A percentile compares a stretch with the other conserved stretches of the same genome.
Evolutionary conservation across 2,329 filamentous ascomycete species (phyloP).

Genomic region (Apiospora kogelbergensis): DNA sequence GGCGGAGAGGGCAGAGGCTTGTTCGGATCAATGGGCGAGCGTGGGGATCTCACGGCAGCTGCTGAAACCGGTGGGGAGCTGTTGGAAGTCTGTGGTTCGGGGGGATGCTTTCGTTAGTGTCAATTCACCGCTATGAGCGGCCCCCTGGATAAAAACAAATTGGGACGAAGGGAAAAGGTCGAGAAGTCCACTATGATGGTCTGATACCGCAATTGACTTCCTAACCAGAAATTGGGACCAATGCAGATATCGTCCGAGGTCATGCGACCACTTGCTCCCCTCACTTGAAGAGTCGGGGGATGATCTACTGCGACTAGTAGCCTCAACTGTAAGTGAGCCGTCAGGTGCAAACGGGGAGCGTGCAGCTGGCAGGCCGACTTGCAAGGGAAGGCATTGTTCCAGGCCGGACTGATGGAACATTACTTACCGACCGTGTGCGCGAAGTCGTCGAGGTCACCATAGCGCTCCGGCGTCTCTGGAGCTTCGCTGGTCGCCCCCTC

Average conservation of each 20-base stretch:
- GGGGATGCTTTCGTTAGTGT: conserved; percentile 8
- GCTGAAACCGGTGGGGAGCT: conserved; percentile 5
- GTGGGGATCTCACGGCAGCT: conserved; percentile 17
- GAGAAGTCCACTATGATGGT: conserved; percentile 2
- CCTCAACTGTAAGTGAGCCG: conserved; percentile 4
- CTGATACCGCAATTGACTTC: conserved; percentile 5
- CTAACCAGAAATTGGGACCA: conserved; percentile 6
- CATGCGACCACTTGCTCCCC: conserved; percentile 15
- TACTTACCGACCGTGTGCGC: neutral
- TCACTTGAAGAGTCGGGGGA: conserved; percentile 15
- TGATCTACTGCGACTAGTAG: neutral
- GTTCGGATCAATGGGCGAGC: conserved; percentile 47
- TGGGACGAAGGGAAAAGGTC: neutral
- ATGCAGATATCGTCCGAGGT: conserved; percentile 16
- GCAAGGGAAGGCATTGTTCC: neutral
- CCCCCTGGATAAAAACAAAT: neutral
- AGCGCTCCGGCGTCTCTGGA: neutral
- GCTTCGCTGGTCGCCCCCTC: neutral
- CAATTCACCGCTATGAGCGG: conserved; percentile 1
- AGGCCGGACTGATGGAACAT: neutral
- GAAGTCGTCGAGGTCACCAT: neutral
- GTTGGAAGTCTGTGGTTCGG: neutral
- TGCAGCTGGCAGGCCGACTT: conserved; percentile 10
- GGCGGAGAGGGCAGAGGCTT: conserved; percentile 59
- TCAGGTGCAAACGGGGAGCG: neutral